Conservation (phyloP, 1,139 yeast genomes). For the Eremothecium cymbalariae region DNA sequence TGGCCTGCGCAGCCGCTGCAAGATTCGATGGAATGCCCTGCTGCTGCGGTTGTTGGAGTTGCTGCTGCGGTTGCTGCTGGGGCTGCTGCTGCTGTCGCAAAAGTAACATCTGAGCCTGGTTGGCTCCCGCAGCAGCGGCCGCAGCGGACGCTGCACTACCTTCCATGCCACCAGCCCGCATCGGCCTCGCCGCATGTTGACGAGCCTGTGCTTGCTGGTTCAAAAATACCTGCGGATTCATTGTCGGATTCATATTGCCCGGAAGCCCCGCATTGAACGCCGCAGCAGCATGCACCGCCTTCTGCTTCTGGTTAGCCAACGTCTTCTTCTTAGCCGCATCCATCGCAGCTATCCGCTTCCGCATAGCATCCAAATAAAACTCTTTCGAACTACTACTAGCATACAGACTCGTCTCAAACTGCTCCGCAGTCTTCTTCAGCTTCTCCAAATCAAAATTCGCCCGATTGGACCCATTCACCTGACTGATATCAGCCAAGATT, state of each 20-base stretch:
- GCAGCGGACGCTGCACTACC: slow-evolving; percentile 11
- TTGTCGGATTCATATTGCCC: slow-evolving; percentile 18
- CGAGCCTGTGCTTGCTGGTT: slow-evolving; percentile 48
- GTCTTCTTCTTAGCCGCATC: slow-evolving; percentile 27
- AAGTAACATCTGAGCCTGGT: slow-evolving; percentile 15
- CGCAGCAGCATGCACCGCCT: slow-evolving; percentile 20
- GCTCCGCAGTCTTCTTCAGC: slow-evolving; percentile 31
- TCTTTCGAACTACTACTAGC: slow-evolving; percentile 31
- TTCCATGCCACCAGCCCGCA: slow-evolving; percentile 17
- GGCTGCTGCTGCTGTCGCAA: slow-evolving; percentile 18
- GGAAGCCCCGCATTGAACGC: slow-evolving; percentile 13
- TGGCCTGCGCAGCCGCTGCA: slow-evolving; percentile 3
- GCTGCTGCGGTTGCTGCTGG: slow-evolving; percentile 23
- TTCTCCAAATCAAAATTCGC: slow-evolving; percentile 30
- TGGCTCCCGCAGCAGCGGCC: slow-evolving; percentile 14
- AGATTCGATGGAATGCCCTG: slow-evolving; percentile 15
- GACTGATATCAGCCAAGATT: slow-evolving; percentile 31
- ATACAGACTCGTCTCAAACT: slow-evolving; percentile 31
- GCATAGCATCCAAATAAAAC: slow-evolving; percentile 31
- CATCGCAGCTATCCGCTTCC: slow-evolving; percentile 31
- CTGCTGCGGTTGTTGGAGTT: slow-evolving; percentile 23
- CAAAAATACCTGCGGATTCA: slow-evolving; percentile 36
- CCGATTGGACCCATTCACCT: slow-evolving; percentile 29
- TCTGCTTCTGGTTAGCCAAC: slow-evolving; percentile 17
- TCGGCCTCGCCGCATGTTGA: slow-evolving; percentile 37